Conservation (phyloP, 2,329 filamentous ascomycete species). For the Fusarium austroafricanum region DNA sequence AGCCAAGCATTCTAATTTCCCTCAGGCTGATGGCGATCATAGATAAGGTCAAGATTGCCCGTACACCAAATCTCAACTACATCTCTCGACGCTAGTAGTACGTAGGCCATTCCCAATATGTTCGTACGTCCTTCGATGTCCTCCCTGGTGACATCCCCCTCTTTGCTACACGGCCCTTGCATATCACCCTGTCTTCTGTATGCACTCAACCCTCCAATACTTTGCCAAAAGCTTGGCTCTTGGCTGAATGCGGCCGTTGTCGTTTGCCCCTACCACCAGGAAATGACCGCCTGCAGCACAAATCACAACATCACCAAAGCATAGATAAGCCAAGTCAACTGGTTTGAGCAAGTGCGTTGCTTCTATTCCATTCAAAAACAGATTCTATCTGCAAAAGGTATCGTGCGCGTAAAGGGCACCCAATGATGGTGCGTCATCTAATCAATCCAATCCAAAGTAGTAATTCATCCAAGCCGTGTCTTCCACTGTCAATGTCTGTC, state of each 20-base stretch:
- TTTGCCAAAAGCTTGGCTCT: neutral
- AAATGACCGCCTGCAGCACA: neutral
- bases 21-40: constrained; percentile 5
- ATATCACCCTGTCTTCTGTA: constrained; percentile 1
- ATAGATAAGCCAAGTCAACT: neutral
- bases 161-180: constrained; percentile 17
- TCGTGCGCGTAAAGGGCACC: constrained; percentile 35
- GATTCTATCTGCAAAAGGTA: constrained; percentile 41
- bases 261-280: neutral
- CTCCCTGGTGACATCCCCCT: neutral
- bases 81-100: neutral
- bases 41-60: constrained; percentile 11
- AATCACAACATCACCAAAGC: neutral
- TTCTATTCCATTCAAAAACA: constrained; percentile 19
- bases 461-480: constrained; percentile 40
- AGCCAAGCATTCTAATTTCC: constrained; percentile 20
- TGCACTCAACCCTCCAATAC: neutral
- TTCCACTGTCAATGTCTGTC: constrained; percentile 30
- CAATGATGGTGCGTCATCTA: constrained; percentile 23
- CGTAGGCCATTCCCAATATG: neutral
- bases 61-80: neutral
- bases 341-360: constrained; percentile 10
- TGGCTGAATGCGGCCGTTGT: neutral
- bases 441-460: constrained; percentile 13
- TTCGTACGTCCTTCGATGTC: neutral